Evolutionary conservation across 495 filamentous ascomycete species (phyloP), one percentile per base, ranked within the genome.

Genomic region (Penicillium argentinense): DNA sequence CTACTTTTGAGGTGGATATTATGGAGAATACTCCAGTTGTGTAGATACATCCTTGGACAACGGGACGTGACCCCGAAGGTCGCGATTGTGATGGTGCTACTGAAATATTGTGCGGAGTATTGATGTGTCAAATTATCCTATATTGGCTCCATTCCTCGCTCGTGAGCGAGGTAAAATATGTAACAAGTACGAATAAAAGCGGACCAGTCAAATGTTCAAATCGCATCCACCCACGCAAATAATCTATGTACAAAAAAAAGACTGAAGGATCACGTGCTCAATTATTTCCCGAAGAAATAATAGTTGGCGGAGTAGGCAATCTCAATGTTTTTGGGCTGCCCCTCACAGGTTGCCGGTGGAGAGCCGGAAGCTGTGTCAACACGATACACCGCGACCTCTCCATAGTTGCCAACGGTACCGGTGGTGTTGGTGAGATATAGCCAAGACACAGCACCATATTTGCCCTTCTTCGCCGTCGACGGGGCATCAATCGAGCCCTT

Each of bases 291-390:
- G 60, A 57, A 80, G 47, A 80, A 69, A 52, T 70, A 80, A 38
- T 90, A 97, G 73, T 89, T 82, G 6, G 92, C 82, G 9, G 88
- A 75, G 68, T 98, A 98, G 61, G 89, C 73, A 25, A 95, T 79
- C 39, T 80, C 63, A 51, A 98, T 91, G 4, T 57, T 40, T 22
- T 69, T 64, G 1, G 74, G 63, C 75, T 80, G 72, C 1, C 84
- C 86, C 27, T 79, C 59, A 64, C 93, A 98, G 1, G 81, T 91
- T 26, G 76, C 69, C 0, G 93, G 91, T 1, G 88, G 60, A n/a
- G 71, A 75, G 13, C 93, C 93, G 8, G 89, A 89, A 2, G 83
- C 89, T 1, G 93, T 98, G 57, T 89, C 75, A 12, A 97, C 69
- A n/a, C 93, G 77, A 59, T 93, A 97, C 6, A 92, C 83, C 57